These are phyloP conservation scores for Leccinum boreale DNA, from an alignment of 768 basidiomycete species.

Conservation along the genomic window DNA sequence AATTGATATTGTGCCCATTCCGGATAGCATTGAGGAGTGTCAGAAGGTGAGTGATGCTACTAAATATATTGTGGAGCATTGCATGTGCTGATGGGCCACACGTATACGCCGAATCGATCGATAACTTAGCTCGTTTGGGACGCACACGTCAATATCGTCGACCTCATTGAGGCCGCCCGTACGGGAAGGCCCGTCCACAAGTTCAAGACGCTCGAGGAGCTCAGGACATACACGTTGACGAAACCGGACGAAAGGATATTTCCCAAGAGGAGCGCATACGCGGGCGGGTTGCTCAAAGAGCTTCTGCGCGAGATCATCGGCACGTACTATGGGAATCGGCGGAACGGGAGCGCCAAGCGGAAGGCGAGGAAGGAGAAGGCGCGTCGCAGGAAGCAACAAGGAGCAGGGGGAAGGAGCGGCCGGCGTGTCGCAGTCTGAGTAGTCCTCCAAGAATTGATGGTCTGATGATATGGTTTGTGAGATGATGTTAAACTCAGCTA, in stretches of 20 bases:
- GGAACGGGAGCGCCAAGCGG: constrained; percentile 19
- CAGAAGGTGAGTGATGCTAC: constrained; percentile 10
- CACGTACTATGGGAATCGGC: constrained; percentile 15
- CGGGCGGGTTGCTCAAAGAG: constrained; percentile 30
- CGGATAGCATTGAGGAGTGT: constrained; percentile 15
- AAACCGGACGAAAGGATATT: constrained; percentile 19
- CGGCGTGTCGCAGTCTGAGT: neutral
- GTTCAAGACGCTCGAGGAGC: constrained; percentile 21
- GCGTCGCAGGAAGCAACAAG: neutral
- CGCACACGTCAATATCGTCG: constrained; percentile 31
- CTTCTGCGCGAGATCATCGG: constrained; percentile 25
- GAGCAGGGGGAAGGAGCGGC: neutral
- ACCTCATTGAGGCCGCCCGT: constrained; percentile 23
- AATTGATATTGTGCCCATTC: constrained; percentile 14
- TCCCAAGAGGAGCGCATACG: constrained; percentile 25
- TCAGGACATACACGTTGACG: constrained; percentile 21
- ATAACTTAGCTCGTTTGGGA: constrained; percentile 17
- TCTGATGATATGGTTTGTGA: neutral
- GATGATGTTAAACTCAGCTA: neutral
- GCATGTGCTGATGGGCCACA: neutral
- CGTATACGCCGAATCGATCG: neutral
- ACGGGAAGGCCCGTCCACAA: constrained; percentile 11
- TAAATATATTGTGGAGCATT: neutral
- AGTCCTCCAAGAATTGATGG: neutral
- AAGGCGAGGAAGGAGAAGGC: constrained; percentile 9